Evolutionary conservation across 768 basidiomycete species (phyloP).

Genomic region (Phaeotremella skinneri): DNA sequence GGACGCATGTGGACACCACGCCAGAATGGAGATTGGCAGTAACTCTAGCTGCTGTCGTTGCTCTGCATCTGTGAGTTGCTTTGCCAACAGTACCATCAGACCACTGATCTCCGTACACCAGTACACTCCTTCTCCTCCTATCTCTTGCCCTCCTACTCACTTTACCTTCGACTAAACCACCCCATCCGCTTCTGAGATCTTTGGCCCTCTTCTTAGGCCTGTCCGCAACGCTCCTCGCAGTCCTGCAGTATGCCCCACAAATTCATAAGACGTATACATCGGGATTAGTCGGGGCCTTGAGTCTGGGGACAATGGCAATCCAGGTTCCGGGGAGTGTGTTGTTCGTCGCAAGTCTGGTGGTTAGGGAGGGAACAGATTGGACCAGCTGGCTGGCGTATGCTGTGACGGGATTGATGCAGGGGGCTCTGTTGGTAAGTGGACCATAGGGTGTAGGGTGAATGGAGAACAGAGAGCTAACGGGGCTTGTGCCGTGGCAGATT

Average conservation of each 20-base stretch:
- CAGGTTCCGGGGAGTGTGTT: slow-evolving; percentile 84
- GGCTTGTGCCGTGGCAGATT: slow-evolving; percentile 41
- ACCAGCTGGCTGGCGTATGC: slow-evolving; percentile 52
- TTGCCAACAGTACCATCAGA: background rate
- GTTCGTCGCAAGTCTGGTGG: slow-evolving; percentile 65
- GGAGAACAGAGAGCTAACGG: background rate
- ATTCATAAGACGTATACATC: slow-evolving; percentile 71
- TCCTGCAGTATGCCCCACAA: slow-evolving; percentile 85
- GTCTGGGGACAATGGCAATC: slow-evolving; percentile 92
- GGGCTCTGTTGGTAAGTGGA: slow-evolving; percentile 60
- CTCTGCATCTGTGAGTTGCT: slow-evolving; percentile 64
- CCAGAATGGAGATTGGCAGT: slow-evolving; percentile 77
- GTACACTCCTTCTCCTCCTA: slow-evolving; percentile 53
- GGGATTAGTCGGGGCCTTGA: slow-evolving; percentile 85
- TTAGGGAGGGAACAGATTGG: slow-evolving; percentile 52
- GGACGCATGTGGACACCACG: slow-evolving; percentile 55
- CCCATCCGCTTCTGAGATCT: slow-evolving; percentile 53
- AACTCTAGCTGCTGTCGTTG: slow-evolving; percentile 67
- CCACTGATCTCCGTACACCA: slow-evolving; percentile 1
- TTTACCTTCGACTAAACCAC: slow-evolving; percentile 38
- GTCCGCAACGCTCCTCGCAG: slow-evolving; percentile 71
- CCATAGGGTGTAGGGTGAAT: background rate
- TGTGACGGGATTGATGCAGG: slow-evolving; percentile 75
- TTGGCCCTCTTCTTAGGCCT: slow-evolving; percentile 91
- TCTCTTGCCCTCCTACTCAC: slow-evolving; percentile 64